Evolutionary conservation across 2,329 filamentous ascomycete species (phyloP), one percentile per base, ranked within the genome.

Genomic region (Colletotrichum gloeosporioides): DNA sequence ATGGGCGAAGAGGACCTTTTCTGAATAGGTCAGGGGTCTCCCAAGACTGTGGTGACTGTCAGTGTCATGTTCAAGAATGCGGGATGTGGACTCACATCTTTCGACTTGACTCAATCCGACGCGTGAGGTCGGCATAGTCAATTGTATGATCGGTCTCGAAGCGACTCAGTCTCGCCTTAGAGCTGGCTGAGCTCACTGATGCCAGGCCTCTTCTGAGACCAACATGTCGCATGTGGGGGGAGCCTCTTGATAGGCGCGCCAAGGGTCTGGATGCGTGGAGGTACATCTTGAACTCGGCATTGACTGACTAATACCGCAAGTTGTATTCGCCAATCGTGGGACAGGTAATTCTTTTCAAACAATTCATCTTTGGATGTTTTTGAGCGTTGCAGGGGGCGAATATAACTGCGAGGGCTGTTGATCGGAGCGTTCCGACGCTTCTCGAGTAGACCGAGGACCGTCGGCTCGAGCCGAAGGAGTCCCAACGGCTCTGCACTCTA

Each of bases 11-110:
- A 77, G 63, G 6, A 77, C 34, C 29, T 77, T 77, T 4, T 77
- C 73, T 16, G 76, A 62, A 31, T 76, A 77, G 12, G 76, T 72
- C 27, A 77, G 57, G 16, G 76, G 76, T 32, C 75, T 27, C 5
- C 66, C 44, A 3, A 71, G 25, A 0, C 39, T 67, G 32, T 31
- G 1, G 1, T 29, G 2, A 59, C 4, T 13, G 25, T 66, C 5
- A 49, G 8, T 16, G 2, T 18, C 4, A 32, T 39, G 13, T 68
- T 68, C 29, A 3, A 15, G 53, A 18, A 8, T 36, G 2, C 4
- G 29, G 53, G 4, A 25, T n/a, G 59, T 8, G 22, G 15, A 29
- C 68, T 44, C 0, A 61, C 68, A 49, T 63, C 12, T 27, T 29
- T 15, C 67, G 55, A 62, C 32, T 39, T n/a, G 55, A 31, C 67